These are phyloP conservation scores for Perkinsela sp. DNA, from an alignment of 208 protist genomes.

Conservation along the genomic window DNA sequence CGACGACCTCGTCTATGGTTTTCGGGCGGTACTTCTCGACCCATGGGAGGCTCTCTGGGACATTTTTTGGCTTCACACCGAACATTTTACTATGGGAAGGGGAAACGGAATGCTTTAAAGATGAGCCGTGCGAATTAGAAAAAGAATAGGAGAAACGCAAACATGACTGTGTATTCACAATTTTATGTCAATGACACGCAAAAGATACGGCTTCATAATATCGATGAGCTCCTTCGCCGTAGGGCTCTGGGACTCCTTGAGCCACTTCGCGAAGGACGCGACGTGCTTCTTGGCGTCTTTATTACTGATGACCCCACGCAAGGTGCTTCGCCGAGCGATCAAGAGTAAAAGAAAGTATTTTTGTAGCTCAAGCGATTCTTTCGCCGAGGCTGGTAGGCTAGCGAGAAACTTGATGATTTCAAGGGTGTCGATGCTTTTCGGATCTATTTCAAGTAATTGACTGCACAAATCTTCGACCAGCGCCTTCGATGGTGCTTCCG, in stretches of 20 bases:
- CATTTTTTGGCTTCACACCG: no score
- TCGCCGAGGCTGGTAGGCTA: no score
- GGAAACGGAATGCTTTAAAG: neutral
- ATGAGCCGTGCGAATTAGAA: neutral
- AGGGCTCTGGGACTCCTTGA: no score
- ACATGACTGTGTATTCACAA: neutral
- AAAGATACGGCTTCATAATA: neutral
- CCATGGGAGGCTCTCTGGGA: conserved; percentile 56
- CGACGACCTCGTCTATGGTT: conserved; percentile 81
- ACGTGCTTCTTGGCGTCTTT: no score
- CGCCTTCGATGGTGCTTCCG: neutral
- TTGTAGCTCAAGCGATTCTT: no score
- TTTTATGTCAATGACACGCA: neutral
- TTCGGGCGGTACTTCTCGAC: conserved; percentile 94
- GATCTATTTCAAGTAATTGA: neutral
- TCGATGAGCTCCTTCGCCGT: neutral
- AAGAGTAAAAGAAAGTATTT: no score
- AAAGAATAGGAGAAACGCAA: neutral
- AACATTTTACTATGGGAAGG: no score
- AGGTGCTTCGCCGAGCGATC: no score
- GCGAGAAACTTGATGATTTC: no score
- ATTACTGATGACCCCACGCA: no score
- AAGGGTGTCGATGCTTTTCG: neutral
- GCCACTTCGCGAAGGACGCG: no score
- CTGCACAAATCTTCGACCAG: neutral